Conservation (phyloP, 306 rosid species). For the Casuarina equisetifolia region DNA sequence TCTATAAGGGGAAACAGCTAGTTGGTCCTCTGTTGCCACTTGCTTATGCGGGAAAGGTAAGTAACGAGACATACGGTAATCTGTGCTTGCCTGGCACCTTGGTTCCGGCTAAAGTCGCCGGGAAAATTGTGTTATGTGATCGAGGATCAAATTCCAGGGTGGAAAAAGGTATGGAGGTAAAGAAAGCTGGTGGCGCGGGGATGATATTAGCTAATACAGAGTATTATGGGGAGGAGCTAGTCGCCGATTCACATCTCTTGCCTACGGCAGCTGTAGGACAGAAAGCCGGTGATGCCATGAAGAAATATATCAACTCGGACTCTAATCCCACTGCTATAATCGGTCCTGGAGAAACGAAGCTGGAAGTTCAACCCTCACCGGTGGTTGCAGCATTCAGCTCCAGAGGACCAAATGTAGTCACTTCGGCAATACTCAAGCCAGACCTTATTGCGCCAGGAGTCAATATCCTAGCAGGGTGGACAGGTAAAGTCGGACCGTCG, state of each 20-base stretch:
- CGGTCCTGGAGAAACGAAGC: constrained; percentile 44
- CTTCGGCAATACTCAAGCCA: constrained; percentile 80
- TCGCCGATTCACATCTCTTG: constrained; percentile 60
- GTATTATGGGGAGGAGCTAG: constrained; percentile 64
- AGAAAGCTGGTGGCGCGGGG: constrained; percentile 76
- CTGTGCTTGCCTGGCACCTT: constrained; percentile 51
- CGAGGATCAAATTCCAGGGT: constrained; percentile 62
- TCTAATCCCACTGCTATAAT: constrained; percentile 59
- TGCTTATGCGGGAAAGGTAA: constrained; percentile 55
- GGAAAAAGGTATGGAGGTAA: constrained; percentile 68
- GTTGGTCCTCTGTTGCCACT: constrained; percentile 51
- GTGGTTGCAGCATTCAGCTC: constrained; percentile 88
- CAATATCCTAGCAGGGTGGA: constrained; percentile 94
- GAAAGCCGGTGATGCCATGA: constrained; percentile 50
- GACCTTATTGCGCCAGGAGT: constrained; percentile 96
- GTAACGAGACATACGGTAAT: constrained; percentile 39
- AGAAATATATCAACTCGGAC: constrained; percentile 48
- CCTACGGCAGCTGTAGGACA: constrained; percentile 70
- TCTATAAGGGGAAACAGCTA: constrained; percentile 53
- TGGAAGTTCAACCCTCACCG: constrained; percentile 82
- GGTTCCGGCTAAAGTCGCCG: constrained; percentile 53
- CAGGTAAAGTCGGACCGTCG: constrained; percentile 62
- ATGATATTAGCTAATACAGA: constrained; percentile 75
- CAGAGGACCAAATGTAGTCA: constrained; percentile 77
- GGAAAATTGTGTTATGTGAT: constrained; percentile 87